phyloP scores from a whole-genome alignment of 805 yeast species.

The Metschnikowia gelsemii region DNA sequence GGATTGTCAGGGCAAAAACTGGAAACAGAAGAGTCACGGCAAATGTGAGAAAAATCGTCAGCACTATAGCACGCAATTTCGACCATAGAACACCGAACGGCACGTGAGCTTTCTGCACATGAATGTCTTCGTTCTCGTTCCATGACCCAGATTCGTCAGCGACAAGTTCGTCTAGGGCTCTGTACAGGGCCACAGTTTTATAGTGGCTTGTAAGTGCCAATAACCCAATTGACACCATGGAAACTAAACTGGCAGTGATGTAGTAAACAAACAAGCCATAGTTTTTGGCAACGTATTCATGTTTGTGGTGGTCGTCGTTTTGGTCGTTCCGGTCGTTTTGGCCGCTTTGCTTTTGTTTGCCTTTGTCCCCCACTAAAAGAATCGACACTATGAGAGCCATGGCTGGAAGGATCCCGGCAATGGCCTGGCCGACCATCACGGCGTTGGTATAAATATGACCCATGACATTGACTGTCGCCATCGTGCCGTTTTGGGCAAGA shows the following conservation, averaged over 20 bases:
- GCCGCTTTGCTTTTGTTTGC: slow-evolving; percentile 15
- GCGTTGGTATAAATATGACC: slow-evolving; percentile 83
- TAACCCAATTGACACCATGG: slow-evolving; percentile 41
- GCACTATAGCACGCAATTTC: slow-evolving; percentile 61
- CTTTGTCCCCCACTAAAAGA: slow-evolving; percentile 36
- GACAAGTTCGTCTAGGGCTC: slow-evolving; percentile 17
- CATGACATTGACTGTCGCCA: slow-evolving; percentile 79
- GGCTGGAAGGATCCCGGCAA: slow-evolving; percentile 92
- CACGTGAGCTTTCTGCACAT: slow-evolving; percentile 40
- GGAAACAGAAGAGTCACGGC: slow-evolving; percentile 79
- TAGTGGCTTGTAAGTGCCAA: slow-evolving; percentile 36
- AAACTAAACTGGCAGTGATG: slow-evolving; percentile 50
- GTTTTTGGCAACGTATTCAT: slow-evolving; percentile 35
- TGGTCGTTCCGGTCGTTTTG: slow-evolving; percentile 19
- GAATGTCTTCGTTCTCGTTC: slow-evolving; percentile 11
- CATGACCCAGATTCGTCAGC: slow-evolving; percentile 14
- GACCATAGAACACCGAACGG: slow-evolving; percentile 61
- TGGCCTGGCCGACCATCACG: slow-evolving; percentile 91
- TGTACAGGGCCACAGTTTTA: slow-evolving; percentile 24
- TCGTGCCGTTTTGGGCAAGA: slow-evolving; percentile 82
- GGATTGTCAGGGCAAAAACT: slow-evolving; percentile 76
- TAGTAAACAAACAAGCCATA: slow-evolving; percentile 47
- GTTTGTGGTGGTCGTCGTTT: no score
- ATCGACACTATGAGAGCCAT: slow-evolving; percentile 60
- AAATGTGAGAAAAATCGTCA: slow-evolving; percentile 72